Conservation (phyloP, 345 rosid genomes). For the Schrenkiella parvula region DNA sequence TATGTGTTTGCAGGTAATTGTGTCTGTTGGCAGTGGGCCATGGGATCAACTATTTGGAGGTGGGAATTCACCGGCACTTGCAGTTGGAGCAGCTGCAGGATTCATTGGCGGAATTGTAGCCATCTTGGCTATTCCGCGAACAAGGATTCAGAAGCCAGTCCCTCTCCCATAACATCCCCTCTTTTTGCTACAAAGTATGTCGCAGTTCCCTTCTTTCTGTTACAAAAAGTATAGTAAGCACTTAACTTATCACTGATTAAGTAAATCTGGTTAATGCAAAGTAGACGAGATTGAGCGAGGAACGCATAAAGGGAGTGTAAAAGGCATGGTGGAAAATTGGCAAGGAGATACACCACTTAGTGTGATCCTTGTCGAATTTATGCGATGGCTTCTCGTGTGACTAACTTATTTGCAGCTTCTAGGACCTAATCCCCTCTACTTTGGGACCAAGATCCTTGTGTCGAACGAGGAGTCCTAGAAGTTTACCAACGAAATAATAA, state of each 20-base stretch:
- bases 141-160: conserved; percentile 57
- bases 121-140: conserved; percentile 80
- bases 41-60: conserved; percentile 85
- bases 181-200: conserved; percentile 22
- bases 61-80: conserved; percentile 78
- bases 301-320: not conserved
- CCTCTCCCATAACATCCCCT: conserved; percentile 46
- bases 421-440: conserved; percentile 13
- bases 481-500: conserved; percentile 16
- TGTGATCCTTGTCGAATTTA: conserved; percentile 19
- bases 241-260: not conserved
- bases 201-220: not conserved
- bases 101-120: conserved; percentile 64
- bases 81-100: conserved; percentile 65
- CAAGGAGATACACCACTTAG: conserved; percentile 23
- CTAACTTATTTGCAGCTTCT: conserved; percentile 24
- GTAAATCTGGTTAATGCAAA: not conserved
- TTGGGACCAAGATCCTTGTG: conserved; percentile 17
- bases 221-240: not conserved
- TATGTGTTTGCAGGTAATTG: conserved; percentile 46
- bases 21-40: conserved; percentile 77
- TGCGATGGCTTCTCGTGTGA: conserved; percentile 21
- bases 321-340: conserved; percentile 9
- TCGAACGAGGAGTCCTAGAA: conserved; percentile 12
- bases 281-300: conserved; percentile 13